Percentiles rank a stretch among this genome's conserved stretches.
Conservation (phyloP, 805 yeast genomes). For the Yamadazyma insecticola region DNA sequence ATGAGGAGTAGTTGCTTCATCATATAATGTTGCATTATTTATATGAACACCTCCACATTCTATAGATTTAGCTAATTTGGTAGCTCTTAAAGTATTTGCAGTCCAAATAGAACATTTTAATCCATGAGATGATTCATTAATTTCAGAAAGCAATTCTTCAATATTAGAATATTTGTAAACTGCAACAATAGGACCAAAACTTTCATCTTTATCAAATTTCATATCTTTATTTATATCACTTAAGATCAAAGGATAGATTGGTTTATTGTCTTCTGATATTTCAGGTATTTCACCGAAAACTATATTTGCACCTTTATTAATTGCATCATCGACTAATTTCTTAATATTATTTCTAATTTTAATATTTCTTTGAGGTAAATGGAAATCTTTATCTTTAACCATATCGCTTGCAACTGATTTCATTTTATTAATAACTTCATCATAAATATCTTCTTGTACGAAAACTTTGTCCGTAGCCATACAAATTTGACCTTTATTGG, state of each 20-base stretch:
- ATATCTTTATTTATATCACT: conserved; percentile 23
- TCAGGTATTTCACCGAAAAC: conserved; percentile 16
- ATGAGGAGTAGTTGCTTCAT: conserved; percentile 38
- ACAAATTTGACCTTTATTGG: conserved; percentile 45
- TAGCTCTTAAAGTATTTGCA: conserved; percentile 26
- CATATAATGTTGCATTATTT: conserved; percentile 27
- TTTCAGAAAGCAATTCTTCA: conserved; percentile 12
- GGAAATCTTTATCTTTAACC: conserved; percentile 15
- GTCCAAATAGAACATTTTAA: conserved; percentile 43
- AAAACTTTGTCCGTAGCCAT: conserved; percentile 40
- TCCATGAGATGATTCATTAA: conserved; percentile 31
- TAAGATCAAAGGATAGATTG: conserved; percentile 26
- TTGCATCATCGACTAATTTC: conserved; percentile 30
- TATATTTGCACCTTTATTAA: conserved; percentile 32
- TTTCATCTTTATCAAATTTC: conserved; percentile 27
- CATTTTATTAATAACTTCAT: conserved; percentile 19
- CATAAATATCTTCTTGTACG: conserved; percentile 31
- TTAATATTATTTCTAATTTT: conserved; percentile 17
- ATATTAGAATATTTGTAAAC: conserved; percentile 20
- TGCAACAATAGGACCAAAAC: conserved; percentile 41
- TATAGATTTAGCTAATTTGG: conserved; percentile 26
- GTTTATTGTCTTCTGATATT: background rate
- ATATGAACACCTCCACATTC: conserved; percentile 40
- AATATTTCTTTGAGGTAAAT: conserved; percentile 25
- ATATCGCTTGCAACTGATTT: conserved; percentile 11